Conservation (phyloP, 208 protist species). For the Leishmania mexicana region DNA sequence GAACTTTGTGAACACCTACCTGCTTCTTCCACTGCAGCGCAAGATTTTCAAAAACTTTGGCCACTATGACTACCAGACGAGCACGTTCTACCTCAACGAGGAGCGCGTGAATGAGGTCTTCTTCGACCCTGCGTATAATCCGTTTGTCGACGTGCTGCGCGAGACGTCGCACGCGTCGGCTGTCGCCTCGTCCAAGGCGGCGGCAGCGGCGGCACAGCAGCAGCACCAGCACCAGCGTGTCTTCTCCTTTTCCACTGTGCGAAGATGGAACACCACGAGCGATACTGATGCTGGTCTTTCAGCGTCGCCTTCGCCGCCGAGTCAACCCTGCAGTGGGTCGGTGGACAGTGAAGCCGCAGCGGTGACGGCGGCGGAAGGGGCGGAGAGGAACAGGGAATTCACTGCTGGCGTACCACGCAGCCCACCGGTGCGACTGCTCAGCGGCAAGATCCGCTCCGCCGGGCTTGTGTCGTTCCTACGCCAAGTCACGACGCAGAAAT, state of each 20-base stretch:
- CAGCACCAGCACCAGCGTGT: conserved; percentile 1
- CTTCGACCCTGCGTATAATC: conserved; percentile 28
- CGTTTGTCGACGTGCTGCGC: conserved; percentile 32
- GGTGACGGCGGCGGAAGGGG: neutral
- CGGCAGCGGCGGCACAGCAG: neutral
- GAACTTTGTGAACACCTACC: conserved; percentile 36
- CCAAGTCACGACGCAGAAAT: conserved; percentile 29
- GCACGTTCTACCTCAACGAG: conserved; percentile 43
- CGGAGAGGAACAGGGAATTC: neutral
- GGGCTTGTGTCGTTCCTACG: conserved; percentile 32
- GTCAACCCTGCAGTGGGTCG: neutral
- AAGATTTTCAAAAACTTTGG: conserved; percentile 55
- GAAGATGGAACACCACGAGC: neutral
- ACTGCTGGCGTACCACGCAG: neutral
- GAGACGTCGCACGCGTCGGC: conserved; percentile 33
- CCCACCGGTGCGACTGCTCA: conserved; percentile 24
- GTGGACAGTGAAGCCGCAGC: neutral
- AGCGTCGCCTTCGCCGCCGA: neutral
- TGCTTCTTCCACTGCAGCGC: conserved; percentile 39
- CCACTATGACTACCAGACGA: conserved; percentile 40
- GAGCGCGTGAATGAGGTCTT: conserved; percentile 40
- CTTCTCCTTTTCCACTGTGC: neutral
- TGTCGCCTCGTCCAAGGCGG: conserved; percentile 26
- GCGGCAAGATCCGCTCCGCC: conserved; percentile 24
- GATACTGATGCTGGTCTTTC: neutral